These are phyloP conservation scores for Scheffersomyces illinoinensis DNA, from an alignment of 1,139 yeast species.

Conservation along the genomic window DNA sequence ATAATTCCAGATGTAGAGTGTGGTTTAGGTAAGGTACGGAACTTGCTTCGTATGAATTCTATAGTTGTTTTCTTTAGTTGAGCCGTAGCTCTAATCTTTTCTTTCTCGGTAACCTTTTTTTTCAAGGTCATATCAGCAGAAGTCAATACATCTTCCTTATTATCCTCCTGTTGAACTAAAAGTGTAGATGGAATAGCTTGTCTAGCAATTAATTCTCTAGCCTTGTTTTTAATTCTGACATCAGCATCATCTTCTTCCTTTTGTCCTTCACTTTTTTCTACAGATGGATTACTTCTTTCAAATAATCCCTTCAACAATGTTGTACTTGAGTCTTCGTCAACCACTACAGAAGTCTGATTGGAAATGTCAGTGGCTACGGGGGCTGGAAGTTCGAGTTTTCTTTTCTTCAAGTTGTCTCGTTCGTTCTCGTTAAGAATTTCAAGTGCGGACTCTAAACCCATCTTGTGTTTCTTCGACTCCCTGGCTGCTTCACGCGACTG, in stretches of 20 bases:
- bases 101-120: constrained; percentile 7
- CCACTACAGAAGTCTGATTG: constrained; percentile 8
- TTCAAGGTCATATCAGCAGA: constrained; percentile 2
- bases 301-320: not conserved
- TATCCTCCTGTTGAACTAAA: constrained; percentile 6
- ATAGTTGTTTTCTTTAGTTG: constrained; percentile 33
- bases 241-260: constrained; percentile 15
- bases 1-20: constrained; percentile 21
- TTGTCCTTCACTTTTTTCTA: constrained; percentile 34
- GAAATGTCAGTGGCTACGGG: constrained; percentile 29
- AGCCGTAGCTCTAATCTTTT: constrained; percentile 2
- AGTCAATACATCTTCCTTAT: not conserved
- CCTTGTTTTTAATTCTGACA: constrained; percentile 3
- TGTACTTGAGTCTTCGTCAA: not conserved
- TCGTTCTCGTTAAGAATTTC: constrained; percentile 31
- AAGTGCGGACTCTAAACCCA: constrained; percentile 33
- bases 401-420: constrained; percentile 46
- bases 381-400: constrained; percentile 56
- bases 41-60: constrained; percentile 17
- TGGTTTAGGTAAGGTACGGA: constrained; percentile 32
- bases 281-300: constrained; percentile 1
- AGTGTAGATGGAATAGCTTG: constrained; percentile 19
- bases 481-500: constrained; percentile 20
- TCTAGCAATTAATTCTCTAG: constrained; percentile 17
- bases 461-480: constrained; percentile 18